Base-by-base conservation (phyloP, 2,329 filamentous ascomycete genomes). In the Xylaria polymorpha region DNA sequence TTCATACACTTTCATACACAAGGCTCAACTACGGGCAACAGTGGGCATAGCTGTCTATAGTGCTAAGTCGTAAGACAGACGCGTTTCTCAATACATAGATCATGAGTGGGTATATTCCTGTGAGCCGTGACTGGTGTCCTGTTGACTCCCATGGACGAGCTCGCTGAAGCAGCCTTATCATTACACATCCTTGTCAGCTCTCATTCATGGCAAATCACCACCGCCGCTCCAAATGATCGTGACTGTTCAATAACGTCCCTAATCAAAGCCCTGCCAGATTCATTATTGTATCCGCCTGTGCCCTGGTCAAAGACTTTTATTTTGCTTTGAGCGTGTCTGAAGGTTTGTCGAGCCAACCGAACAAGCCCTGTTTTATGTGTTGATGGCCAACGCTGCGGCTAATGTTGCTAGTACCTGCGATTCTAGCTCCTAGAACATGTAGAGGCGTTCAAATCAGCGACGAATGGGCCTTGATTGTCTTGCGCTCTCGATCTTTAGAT, bases 381-480 rank as follows among this genome's bases (percentile, higher is more conserved):
- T 46, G 20, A 41, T 22, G 22, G n/a, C 20, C 9, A 8, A 12
- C n/a, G 35, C 4, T 20, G 46, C 25, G 37, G 39, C 22, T 43
- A 50, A 57, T 18, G 29, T 58, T 35, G 61, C 56, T 14, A 20
- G 8, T 35, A 29, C 48, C 20, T 46, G 44, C 46, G 37, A 57
- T 37, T 48, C 41, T 61, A 60, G 37, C 62, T 58, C 41, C 63
- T 18, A 51, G 43, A 43, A 29, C 32, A 61, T 37, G 12, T 48
- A 61, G 50, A 35, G 51, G 44, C 48, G 57, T n/a, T 9, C 39
- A 55, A 50, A 64, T 63, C 48, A 66, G 61, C 61, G 67, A 70
- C 69, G 50, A 72, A 72, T 61, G 71, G 56, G 69, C 66, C 69
- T 61, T 68, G 68, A 69, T 72, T 74, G 64, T 68, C 70, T 74